These are phyloP conservation scores for Thermothelomyces thermophilus DNA, from an alignment of 2,329 filamentous ascomycete genomes.

Conservation along the genomic window DNA sequence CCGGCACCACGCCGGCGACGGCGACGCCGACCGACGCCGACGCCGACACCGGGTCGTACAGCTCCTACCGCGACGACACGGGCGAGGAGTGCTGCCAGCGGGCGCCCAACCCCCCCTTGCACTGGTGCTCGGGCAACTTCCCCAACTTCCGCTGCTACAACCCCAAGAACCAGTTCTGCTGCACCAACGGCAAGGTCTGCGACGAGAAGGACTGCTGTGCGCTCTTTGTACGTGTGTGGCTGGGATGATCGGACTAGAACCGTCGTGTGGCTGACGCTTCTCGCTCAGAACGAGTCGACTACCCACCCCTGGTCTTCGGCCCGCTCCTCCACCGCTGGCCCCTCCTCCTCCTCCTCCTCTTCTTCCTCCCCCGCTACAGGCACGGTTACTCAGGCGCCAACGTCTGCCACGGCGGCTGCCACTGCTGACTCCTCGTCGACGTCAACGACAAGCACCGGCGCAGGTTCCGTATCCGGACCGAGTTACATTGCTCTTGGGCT, in stretches of 20 bases:
- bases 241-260: too few species aligned
- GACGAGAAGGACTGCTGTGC: slow-evolving; percentile 7
- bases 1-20: neutral
- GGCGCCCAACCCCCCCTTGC: neutral
- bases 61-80: neutral
- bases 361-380: neutral
- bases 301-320: neutral
- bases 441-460: neutral
- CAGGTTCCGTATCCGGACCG: neutral
- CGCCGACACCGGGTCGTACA: neutral
- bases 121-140: slow-evolving; percentile 8
- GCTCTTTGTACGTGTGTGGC: slow-evolving; percentile 1
- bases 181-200: slow-evolving; percentile 6
- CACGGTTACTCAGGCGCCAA: neutral
- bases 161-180: slow-evolving; percentile 8
- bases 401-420: neutral
- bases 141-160: slow-evolving; percentile 1
- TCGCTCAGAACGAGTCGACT: neutral
- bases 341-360: neutral
- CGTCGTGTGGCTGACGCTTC: too few species aligned
- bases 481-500: neutral
- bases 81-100: slow-evolving; percentile 8
- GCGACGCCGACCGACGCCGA: neutral
- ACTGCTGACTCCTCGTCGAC: neutral
- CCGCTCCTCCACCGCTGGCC: neutral